Evolutionary conservation across 2,329 filamentous ascomycete genomes (phyloP).

Genomic region (Fusarium equiseti): DNA sequence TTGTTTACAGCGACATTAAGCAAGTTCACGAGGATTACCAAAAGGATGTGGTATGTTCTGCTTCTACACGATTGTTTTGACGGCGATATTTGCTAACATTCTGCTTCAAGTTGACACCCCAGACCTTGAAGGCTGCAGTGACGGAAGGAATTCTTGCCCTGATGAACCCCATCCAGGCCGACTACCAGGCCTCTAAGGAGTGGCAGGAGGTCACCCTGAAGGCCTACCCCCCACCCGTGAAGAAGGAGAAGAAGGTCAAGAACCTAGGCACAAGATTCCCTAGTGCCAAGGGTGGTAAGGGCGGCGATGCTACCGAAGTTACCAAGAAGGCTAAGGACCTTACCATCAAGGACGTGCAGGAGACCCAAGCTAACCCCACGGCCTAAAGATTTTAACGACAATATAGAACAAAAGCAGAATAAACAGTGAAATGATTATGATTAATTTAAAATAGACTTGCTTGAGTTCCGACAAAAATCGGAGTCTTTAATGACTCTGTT

Average conservation of each 20-base stretch:
- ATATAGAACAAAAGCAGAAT: slow-evolving; percentile 2
- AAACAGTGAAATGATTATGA: slow-evolving; percentile 6
- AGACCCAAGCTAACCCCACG: slow-evolving; percentile 16
- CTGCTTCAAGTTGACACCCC: slow-evolving; percentile 74
- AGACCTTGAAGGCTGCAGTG: slow-evolving; percentile 88
- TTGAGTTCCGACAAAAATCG: neutral
- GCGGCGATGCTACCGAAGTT: slow-evolving; percentile 8
- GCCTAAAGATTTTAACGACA: slow-evolving; percentile 15
- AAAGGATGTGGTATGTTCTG: slow-evolving; percentile 74
- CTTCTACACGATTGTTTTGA: neutral
- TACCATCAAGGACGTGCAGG: slow-evolving; percentile 26
- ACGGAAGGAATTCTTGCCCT: slow-evolving; percentile 78
- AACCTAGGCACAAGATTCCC: slow-evolving; percentile 78
- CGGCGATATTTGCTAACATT: neutral
- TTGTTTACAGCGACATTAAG: slow-evolving; percentile 82
- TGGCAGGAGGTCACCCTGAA: slow-evolving; percentile 79
- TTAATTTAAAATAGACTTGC: neutral
- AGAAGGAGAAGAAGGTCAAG: slow-evolving; percentile 83
- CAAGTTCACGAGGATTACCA: slow-evolving; percentile 84
- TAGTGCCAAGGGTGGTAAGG: slow-evolving; percentile 49
- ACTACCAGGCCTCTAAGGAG: slow-evolving; percentile 76
- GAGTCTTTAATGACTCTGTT: neutral
- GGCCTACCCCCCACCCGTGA: slow-evolving; percentile 81
- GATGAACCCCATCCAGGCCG: slow-evolving; percentile 80
- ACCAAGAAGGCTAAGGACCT: slow-evolving; percentile 35